phyloP scores from a whole-genome alignment of 2,329 filamentous ascomycete species.

The Aspergillus eucalypticola region DNA sequence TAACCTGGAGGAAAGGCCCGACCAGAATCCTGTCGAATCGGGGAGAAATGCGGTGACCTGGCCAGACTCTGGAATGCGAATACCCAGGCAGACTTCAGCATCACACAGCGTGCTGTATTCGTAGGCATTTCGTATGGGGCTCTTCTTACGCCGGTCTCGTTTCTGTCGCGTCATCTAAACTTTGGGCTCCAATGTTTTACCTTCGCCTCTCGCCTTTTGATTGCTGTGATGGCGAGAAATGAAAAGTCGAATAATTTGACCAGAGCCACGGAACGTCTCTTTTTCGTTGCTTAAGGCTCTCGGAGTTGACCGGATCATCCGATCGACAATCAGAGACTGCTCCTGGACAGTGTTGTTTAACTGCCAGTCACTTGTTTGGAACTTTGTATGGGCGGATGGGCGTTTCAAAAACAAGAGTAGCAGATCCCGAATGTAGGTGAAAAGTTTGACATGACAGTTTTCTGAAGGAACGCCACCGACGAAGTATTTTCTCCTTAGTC shows the following conservation, averaged over 20 bases:
- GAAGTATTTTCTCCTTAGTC: not conserved
- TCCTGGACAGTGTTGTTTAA: not conserved
- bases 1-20: not conserved
- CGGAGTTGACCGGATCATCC: constrained; percentile 15
- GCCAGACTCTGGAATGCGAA: no score
- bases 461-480: no score
- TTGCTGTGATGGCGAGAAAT: not conserved
- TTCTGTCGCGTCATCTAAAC: not conserved
- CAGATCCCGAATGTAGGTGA: no score
- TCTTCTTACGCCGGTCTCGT: not conserved
- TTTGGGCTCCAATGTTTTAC: not conserved
- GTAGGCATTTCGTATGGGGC: not conserved
- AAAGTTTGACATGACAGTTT: no score
- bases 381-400: no score
- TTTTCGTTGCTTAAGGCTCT: not conserved
- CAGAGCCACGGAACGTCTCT: not conserved
- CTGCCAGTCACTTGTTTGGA: no score
- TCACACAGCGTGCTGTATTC: not conserved
- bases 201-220: not conserved
- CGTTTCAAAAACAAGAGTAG: no score
- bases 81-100: no score
- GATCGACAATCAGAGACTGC: constrained; percentile 10
- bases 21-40: no score
- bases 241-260: not conserved
- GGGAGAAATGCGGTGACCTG: no score